Base-by-base conservation (phyloP, 2,329 filamentous ascomycete species). In the Aspergillus sergii region DNA sequence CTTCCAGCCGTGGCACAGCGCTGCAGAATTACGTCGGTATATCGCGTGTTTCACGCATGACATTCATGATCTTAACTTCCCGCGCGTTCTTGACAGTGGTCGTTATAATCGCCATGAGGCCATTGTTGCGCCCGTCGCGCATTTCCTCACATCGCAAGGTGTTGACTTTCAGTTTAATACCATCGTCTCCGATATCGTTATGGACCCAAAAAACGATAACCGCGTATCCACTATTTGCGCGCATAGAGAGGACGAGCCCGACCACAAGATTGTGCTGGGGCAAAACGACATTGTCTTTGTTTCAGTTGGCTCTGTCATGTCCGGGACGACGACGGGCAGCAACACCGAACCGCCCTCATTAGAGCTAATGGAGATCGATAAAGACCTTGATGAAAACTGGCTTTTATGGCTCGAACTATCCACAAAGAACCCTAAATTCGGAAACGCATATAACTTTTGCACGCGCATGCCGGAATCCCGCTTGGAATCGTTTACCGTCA, bases 401-500 rank as follows among this genome's bases (percentile, higher is more conserved):
- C 70, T 75, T 4, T 69, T 82, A 4, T 82, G 80, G 80, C 66
- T 74, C 3, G 73, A 76, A n/a, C 69, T 81, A 11, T 73, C 75
- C 1, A 75, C 74, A 12, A 77, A 78, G 60, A 66, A 74, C 59
- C 60, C 72, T 11, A 71, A 72, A 0, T 77, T 81, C 61, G 78
- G 79, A 32, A 76, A 77, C 54, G 77, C 80, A 0, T 75, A 78
- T 36, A 79, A 78, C 53, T 83, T 83, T 66, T 77, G 75, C 62
- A 75, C 71, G 1, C 72, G 78, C 28, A 67, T 75, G 26, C 54
- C 67, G 2, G 73, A 80, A 53, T 78, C 76, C 10, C 76, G 75
- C 23, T 74, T 80, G 71, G 76, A 78, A 60, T 79, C 76, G 0
- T 81, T 81, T 34, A 81, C 80, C 5, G 72, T 80, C 30, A 82